These are phyloP conservation scores for Arabidopsis arenosa DNA, from an alignment of 345 rosid genomes.

Conservation along the genomic window DNA sequence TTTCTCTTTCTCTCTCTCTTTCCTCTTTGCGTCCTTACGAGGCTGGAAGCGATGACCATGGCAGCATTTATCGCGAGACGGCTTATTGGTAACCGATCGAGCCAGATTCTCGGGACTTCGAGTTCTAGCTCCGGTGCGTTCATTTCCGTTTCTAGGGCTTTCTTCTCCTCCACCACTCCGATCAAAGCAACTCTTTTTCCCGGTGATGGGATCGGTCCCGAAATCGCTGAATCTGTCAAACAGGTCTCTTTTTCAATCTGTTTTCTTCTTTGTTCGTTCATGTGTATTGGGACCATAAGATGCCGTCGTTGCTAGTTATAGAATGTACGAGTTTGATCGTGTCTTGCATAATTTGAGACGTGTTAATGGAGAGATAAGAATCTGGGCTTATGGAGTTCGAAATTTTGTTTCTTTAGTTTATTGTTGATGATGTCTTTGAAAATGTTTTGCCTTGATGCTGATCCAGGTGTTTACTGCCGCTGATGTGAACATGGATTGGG, in stretches of 20 bases:
- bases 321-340: no score
- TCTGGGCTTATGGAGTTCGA: not conserved
- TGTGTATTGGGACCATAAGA: no score
- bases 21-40: not conserved
- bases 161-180: conserved; percentile 59
- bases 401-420: not conserved
- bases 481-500: conserved; percentile 93
- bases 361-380: not conserved
- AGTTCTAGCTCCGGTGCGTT: conserved; percentile 26
- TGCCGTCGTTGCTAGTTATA: no score
- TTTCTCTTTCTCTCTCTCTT: not conserved
- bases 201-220: conserved; percentile 99
- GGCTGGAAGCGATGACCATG: conserved; percentile 39
- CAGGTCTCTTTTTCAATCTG: conserved; percentile 49
- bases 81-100: conserved; percentile 35
- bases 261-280: no score
- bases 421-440: conserved; percentile 18
- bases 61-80: conserved; percentile 44
- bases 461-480: conserved; percentile 71
- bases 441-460: conserved; percentile 6
- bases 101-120: conserved; percentile 45
- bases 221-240: conserved; percentile 94
- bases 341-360: not conserved
- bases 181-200: conserved; percentile 95
- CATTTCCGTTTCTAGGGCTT: conserved; percentile 51